Evolutionary conservation across 345 rosid species (phyloP).

Genomic region (Aegle marmelos): DNA sequence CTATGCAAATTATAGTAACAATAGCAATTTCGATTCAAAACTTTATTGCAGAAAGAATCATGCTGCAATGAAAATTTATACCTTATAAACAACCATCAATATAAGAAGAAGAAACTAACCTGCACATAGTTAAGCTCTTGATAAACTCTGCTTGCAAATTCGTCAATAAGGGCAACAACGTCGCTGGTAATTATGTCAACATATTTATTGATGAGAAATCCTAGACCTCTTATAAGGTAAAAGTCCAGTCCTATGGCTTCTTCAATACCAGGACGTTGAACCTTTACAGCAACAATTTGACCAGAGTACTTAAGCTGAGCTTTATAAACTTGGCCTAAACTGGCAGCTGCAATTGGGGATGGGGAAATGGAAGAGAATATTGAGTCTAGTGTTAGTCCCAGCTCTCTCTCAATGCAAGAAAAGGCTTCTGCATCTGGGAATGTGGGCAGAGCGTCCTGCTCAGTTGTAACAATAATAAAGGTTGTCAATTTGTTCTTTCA

Average conservation of each 20-base stretch:
- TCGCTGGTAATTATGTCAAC: conserved; percentile 76
- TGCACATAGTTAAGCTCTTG: conserved; percentile 95
- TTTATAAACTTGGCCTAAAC: conserved; percentile 97
- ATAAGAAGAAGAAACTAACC: conserved; percentile 43
- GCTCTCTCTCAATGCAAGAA: conserved; percentile 82
- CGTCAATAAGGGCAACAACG: conserved; percentile 81
- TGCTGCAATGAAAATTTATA: background rate
- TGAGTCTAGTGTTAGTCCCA: conserved; percentile 67
- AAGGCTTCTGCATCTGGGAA: conserved; percentile 95
- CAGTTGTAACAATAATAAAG: background rate
- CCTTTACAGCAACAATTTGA: conserved; percentile 87
- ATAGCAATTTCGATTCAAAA: background rate
- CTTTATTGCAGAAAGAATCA: background rate
- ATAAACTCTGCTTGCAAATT: conserved; percentile 87
- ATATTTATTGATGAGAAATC: conserved; percentile 67
- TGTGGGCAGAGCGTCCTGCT: conserved; percentile 92
- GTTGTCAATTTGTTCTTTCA: background rate
- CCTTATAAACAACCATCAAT: conserved; percentile 6
- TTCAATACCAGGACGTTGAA: conserved; percentile 90
- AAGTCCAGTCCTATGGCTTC: conserved; percentile 91
- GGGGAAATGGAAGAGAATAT: conserved; percentile 70
- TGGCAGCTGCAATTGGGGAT: conserved; percentile 93
- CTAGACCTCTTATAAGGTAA: conserved; percentile 81
- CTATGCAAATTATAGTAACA: conserved; percentile 8
- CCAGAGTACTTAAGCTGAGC: conserved; percentile 78